Conservation (phyloP, 2,329 filamentous ascomycete species). For the Chaetothyriales sp. region DNA sequence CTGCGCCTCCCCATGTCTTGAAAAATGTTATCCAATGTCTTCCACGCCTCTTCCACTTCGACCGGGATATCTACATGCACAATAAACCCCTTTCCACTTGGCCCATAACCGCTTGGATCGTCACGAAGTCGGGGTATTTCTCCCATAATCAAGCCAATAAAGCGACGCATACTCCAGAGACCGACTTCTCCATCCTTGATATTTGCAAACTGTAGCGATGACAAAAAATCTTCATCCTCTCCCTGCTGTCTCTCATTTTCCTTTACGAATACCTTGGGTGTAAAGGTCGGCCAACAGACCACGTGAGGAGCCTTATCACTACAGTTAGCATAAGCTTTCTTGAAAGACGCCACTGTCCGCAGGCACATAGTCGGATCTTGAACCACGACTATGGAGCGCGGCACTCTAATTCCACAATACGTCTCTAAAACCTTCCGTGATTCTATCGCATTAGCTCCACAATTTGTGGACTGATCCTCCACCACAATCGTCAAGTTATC, state of each 20-base stretch:
- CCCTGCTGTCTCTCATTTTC: not conserved
- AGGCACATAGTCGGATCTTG: conserved; percentile 36
- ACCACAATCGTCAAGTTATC: conserved; percentile 23
- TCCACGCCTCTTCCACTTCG: conserved; percentile 26
- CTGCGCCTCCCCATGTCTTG: not conserved
- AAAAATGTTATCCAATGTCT: conserved; percentile 4
- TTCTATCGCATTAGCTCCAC: conserved; percentile 31
- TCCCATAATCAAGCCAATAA: conserved; percentile 30
- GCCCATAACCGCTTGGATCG: conserved; percentile 32
- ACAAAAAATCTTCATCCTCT: not conserved
- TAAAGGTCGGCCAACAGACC: conserved; percentile 23
- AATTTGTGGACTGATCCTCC: conserved; percentile 35
- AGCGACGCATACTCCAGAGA: conserved; percentile 28
- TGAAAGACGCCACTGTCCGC: conserved; percentile 30
- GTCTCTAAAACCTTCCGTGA: conserved; percentile 25
- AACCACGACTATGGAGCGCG: conserved; percentile 24
- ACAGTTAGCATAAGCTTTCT: conserved; percentile 24
- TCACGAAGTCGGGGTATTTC: conserved; percentile 33
- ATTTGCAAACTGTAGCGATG: not conserved
- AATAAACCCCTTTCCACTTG: conserved; percentile 31
- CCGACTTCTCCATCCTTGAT: conserved; percentile 1
- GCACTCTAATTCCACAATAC: conserved; percentile 13
- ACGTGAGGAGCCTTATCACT: conserved; percentile 13
- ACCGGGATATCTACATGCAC: conserved; percentile 30
- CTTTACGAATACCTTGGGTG: conserved; percentile 15